Evolutionary conservation across 1,284 basidiomycete species (phyloP).

Genomic region (Neolentinus lepideus): DNA sequence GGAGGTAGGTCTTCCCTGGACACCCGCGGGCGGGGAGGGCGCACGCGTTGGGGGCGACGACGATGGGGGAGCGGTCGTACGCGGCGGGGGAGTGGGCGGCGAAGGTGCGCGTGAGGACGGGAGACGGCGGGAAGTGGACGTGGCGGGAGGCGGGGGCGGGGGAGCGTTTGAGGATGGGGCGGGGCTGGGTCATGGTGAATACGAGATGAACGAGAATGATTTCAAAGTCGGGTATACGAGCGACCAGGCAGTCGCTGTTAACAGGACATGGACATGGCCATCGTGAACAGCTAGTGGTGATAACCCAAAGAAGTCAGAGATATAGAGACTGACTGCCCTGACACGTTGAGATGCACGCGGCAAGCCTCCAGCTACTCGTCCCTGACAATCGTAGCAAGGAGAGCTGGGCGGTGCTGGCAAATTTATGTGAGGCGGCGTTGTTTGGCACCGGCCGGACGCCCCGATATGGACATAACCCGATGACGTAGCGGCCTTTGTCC

Average conservation of each 20-base stretch:
- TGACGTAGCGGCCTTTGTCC: background rate
- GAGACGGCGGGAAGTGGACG: conserved; percentile 48
- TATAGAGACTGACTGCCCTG: background rate
- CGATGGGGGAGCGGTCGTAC: conserved; percentile 69
- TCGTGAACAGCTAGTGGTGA: background rate
- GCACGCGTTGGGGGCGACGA: conserved; percentile 57
- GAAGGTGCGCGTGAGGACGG: conserved; percentile 49
- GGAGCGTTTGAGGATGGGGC: conserved; percentile 35
- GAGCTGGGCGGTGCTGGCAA: background rate
- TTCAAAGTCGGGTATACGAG: background rate
- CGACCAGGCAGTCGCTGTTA: background rate
- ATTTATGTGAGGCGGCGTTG: background rate
- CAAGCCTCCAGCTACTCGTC: too few relatives aligned
- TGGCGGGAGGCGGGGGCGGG: conserved; percentile 14
- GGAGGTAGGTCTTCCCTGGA: conserved; percentile 56
- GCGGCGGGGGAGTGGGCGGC: conserved; percentile 41
- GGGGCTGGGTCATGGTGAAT: conserved; percentile 15
- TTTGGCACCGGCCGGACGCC: background rate
- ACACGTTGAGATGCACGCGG: too few relatives aligned
- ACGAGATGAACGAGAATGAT: background rate
- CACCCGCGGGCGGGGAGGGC: conserved; percentile 68
- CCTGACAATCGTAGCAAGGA: background rate
- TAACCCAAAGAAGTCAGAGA: background rate
- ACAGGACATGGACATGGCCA: background rate
- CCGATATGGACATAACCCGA: background rate